These are phyloP conservation scores for Scalesia atractyloides DNA, from an alignment of 129 eudicot genomes.

Conservation along the genomic window DNA sequence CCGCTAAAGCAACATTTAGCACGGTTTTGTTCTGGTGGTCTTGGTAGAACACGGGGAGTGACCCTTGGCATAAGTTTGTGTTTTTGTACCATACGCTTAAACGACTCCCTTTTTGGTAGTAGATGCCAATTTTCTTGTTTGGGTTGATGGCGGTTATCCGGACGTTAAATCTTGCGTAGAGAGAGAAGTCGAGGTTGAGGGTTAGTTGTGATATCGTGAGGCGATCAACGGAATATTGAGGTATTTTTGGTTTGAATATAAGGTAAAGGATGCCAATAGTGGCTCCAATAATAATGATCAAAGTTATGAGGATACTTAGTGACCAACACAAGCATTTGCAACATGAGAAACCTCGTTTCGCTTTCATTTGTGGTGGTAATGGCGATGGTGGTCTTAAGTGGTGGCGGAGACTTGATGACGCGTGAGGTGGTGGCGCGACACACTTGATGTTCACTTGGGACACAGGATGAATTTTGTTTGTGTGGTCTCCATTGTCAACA, in stretches of 20 bases:
- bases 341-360: conserved; percentile 35
- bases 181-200: conserved; percentile 63
- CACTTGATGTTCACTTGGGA: not conserved
- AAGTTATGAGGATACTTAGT: conserved; percentile 43
- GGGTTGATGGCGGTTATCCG: conserved; percentile 79
- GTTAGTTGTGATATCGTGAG: conserved; percentile 63
- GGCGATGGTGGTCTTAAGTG: conserved; percentile 30
- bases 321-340: conserved; percentile 80
- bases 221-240: conserved; percentile 71
- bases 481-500: conserved; percentile 20
- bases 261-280: conserved; percentile 56
- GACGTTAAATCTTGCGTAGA: conserved; percentile 68
- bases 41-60: conserved; percentile 78
- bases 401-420: conserved; percentile 25
- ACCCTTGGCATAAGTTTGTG: conserved; percentile 79
- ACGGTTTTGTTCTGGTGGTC: conserved; percentile 68
- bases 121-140: conserved; percentile 81
- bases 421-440: conserved; percentile 2
- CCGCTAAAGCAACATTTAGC: conserved; percentile 55
- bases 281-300: conserved; percentile 56
- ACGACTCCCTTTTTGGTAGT: conserved; percentile 73
- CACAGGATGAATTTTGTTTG: conserved; percentile 27
- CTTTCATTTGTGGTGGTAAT: conserved; percentile 27
- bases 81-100: conserved; percentile 78
- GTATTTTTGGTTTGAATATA: conserved; percentile 72